Base-by-base conservation (phyloP, 192 early-diverging fungal genomes). In the Chytriomyces sp. region DNA sequence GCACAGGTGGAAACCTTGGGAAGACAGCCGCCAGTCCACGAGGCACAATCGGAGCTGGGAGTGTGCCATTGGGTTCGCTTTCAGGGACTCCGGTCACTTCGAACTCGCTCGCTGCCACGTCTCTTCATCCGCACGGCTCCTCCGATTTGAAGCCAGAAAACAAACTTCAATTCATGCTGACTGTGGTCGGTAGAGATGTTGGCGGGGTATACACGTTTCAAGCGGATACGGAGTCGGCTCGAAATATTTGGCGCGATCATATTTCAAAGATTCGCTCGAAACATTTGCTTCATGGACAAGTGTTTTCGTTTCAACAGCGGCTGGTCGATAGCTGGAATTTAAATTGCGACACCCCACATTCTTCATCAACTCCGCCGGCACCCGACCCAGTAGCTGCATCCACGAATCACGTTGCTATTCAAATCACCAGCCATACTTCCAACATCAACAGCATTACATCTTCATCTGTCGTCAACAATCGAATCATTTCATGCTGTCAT, bases 201-300 rank as follows among this genome's bases (percentile, higher is more conserved):
- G 93, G 93, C 6, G 91, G 91, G 66, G 80, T 88, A 0, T 82
- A 80, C 61, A 92, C 92, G 0, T 80, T 98, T 60, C 92, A 93
- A 72, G 92, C 94, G 5, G 82, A 88, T 16, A 93, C 91, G 70
- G 80, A 89, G 28, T 89, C 93, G 3, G 91, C 91, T 67, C 86
- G 93, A 45, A 86, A 87, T 71, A 87, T 94, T 63, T 98, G 97
- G 97, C 85, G 92, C 50, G 91, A 95, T 57, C 89, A 88, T 61
- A 94, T 98, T 67, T 86, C 90, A 68, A 85, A 86, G 45, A 88
- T 93, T 2, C 26, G 65, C 5, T 35, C 24, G 20, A 67, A 67
- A 47, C 7, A 45, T 45, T 23, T 67, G 11, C 65, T 67, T 67
- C 24, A 45, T 16, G 66, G 88, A 86, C 47, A 66, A 80, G 11